Evolutionary conservation across 139 green algal genomes (phyloP).

Genomic region (Pleodorina starrii): DNA sequence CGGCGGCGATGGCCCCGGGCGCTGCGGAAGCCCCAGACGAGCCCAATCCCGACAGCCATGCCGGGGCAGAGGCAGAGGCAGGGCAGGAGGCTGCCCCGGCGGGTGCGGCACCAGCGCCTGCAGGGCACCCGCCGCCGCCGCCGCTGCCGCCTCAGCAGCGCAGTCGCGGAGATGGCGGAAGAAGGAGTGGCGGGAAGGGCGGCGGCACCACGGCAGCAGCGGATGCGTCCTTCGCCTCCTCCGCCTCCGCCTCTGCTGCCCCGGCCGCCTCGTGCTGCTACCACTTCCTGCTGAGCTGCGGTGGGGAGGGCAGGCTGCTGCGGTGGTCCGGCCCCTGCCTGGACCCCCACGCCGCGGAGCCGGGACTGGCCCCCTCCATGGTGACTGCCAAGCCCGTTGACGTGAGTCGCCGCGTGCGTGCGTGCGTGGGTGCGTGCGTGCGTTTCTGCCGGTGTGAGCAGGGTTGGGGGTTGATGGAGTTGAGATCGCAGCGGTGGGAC

Average conservation of each 20-base stretch:
- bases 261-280: not conserved
- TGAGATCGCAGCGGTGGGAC: too few species aligned
- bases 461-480: not conserved
- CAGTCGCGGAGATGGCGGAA: too few species aligned
- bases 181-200: too few species aligned
- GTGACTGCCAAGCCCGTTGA: not conserved
- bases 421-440: not conserved
- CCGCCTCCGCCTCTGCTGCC: not conserved
- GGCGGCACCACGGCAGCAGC: too few species aligned
- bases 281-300: conserved; percentile 50
- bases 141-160: too few species aligned
- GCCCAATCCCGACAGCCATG: too few species aligned
- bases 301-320: conserved; percentile 55
- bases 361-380: not conserved
- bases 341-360: not conserved
- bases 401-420: not conserved
- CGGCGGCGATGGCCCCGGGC: not conserved
- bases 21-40: too few species aligned
- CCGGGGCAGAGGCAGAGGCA: not conserved
- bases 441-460: too few species aligned
- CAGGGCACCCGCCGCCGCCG: too few species aligned
- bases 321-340: conserved; percentile 34
- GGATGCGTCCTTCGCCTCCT: too few species aligned
- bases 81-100: not conserved
- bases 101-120: not conserved